These are phyloP conservation scores for Pholiota microspora DNA, from an alignment of 768 basidiomycete species.

Conservation along the genomic window DNA sequence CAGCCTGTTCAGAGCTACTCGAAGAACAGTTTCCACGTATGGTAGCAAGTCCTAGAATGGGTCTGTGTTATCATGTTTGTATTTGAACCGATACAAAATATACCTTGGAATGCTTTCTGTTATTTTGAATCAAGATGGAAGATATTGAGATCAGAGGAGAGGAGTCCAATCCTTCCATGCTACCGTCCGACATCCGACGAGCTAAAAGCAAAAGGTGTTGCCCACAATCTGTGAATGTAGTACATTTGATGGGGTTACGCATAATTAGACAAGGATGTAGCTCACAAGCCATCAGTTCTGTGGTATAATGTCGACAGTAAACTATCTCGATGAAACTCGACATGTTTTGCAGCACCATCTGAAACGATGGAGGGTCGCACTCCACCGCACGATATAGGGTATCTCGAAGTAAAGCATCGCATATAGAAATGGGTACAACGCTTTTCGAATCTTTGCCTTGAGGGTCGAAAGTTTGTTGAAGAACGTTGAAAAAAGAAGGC, in stretches of 20 bases:
- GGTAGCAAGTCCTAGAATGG: constrained; percentile 52
- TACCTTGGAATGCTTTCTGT: constrained; percentile 58
- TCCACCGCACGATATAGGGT: constrained; percentile 47
- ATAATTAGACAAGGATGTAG: too few relatives aligned
- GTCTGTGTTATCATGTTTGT: constrained; percentile 4
- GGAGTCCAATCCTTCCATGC: constrained; percentile 47
- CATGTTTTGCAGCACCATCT: constrained; percentile 57
- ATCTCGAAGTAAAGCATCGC: constrained; percentile 56
- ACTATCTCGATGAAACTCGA: constrained; percentile 56
- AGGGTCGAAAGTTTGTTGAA: constrained; percentile 44
- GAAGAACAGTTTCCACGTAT: constrained; percentile 59
- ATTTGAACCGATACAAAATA: constrained; percentile 1
- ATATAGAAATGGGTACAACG: constrained; percentile 30
- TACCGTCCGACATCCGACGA: constrained; percentile 57
- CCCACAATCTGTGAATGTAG: constrained; percentile 56
- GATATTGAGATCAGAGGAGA: constrained; percentile 54
- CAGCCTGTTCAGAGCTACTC: constrained; percentile 50
- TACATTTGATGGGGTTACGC: too few relatives aligned
- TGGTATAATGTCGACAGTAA: constrained; percentile 49
- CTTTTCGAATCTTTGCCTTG: constrained; percentile 29
- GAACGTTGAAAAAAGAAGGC: constrained; percentile 48
- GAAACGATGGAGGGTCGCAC: constrained; percentile 47
- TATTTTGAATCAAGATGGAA: constrained; percentile 53
- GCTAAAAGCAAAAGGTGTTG: constrained; percentile 51
- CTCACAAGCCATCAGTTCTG: constrained; percentile 58